Base-by-base conservation (phyloP, 1,284 basidiomycete species). In the Blastosporella zonata region DNA sequence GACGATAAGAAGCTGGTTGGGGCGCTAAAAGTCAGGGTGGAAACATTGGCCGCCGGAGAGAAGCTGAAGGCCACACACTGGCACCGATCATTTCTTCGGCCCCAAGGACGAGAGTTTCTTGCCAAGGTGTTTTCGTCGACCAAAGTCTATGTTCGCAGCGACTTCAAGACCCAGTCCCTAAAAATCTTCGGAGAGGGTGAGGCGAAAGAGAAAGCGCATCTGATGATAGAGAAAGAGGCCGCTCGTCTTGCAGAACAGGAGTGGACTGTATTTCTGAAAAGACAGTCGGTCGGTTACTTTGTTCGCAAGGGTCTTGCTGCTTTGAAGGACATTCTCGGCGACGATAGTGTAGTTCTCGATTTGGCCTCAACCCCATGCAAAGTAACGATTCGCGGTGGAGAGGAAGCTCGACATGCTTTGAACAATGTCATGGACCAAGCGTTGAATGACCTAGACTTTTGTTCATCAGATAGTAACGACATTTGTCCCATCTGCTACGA, bases 1-100 rank as follows among this genome's bases (percentile, higher is more conserved):
- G 59, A 69, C 10, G 70, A 74, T 44, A 75, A 75, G 61, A 73
- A 76, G 54, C 70, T 70, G 1, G 69, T 75, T 1, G 81, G 81
- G 1, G 67, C 72, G 3, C 55, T 82, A 48, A 83, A 82, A 60
- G 80, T 82, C n/a, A 65, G 78, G 42, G 75, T 79, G 0, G 80
- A 82, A 59, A 73, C 64, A 42, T 56, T 83, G 20, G 71, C 70
- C 2, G 67, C 66, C n/a, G 80, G 81, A 4, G 71, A 76, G 37
- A 72, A 63, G 28, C 62, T 81, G 3, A 65, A 63, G 35, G 60
- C 68, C 1, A 66, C 65, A 7, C 55, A 61, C 23, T 82, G 79
- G 79, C 76, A 82, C 59, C 61, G 67, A 13, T 67, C 67, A 0
- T 66, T 81, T 43, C 55, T 53, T 17, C 55, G 58, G 15, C 36